These are phyloP conservation scores for Miscanthus lutarioriparius DNA, from an alignment of 176 grass and related monocot species.

Conservation along the genomic window DNA sequence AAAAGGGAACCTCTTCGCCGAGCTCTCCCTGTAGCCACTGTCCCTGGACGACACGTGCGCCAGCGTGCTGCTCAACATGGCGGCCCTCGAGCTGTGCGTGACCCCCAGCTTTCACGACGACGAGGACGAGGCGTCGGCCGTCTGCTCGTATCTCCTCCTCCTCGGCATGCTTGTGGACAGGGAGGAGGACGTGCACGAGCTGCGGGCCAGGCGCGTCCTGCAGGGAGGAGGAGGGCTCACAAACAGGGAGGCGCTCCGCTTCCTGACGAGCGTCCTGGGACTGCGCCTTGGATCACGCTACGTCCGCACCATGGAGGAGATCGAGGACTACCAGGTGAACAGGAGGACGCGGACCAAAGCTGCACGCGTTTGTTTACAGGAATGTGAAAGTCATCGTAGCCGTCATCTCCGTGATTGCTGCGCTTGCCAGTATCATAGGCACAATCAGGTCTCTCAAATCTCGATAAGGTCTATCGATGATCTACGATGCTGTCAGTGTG, in stretches of 20 bases:
- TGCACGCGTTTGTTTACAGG: slow-evolving; percentile 6
- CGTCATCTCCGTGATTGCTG: background rate
- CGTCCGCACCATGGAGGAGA: background rate
- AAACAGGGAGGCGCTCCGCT: background rate
- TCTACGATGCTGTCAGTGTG: background rate
- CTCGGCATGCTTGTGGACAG: slow-evolving; percentile 3
- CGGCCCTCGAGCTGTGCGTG: background rate
- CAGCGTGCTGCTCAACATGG: background rate
- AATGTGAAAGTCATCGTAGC: background rate
- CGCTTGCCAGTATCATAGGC: background rate
- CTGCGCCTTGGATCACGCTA: background rate
- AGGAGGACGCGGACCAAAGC: background rate
- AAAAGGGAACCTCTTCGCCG: background rate
- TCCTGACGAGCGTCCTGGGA: background rate
- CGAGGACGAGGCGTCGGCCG: background rate
- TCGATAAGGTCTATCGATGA: background rate
- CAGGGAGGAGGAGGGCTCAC: slow-evolving; percentile 14
- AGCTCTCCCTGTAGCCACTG: background rate
- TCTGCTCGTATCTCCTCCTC: background rate
- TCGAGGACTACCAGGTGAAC: background rate
- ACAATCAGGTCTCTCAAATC: slow-evolving; percentile 9
- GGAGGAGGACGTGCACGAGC: slow-evolving; percentile 26
- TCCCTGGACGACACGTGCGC: background rate
- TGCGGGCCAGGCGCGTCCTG: background rate
- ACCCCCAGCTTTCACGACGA: background rate